Base-by-base conservation (phyloP, 192 early-diverging fungal species). In the Linnemannia zychae region DNA sequence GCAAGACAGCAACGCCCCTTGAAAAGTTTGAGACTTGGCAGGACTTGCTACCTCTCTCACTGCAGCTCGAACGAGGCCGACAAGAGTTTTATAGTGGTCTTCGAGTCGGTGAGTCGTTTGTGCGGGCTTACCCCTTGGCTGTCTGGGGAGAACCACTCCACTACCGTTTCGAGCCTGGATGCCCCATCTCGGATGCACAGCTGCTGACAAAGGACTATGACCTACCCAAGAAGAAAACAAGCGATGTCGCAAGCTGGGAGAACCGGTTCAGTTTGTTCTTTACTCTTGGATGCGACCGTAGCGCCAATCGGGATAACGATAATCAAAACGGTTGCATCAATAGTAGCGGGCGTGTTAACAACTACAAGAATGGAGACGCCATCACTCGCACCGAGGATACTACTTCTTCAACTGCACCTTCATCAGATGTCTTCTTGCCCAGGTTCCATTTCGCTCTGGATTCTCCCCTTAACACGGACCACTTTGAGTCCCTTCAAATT, bases 151-250 rank as follows among this genome's bases (percentile, higher is more conserved):
- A 79, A 16, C 83, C 83, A 0, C 38, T 85, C 16, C 33, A 44
- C 38, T 85, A 79, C 72, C 67, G 74, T 3, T 85, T 85, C 36
- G 83, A 85, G n/a, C 83, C 83, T 18, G 83, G 83, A 2, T 65
- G 57, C 22, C 83, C 83, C 2, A 52, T 84, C 24, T 72, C 72
- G 15, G 49, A 68, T 17, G 36, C 67, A 3, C 60, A 75, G 24
- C 28, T 85, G 20, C 12, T 72, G 31, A 80, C 71, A 38, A 46
- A 28, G 28, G 57, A 63, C 13, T 37, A 37, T 3, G 65, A 65
- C 34, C 44, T 63, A n/a, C 18, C 60, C 47, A 76, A 67, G 38
- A 75, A 75, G 24, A 85, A 74, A 50, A 79, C 83, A 4, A 53
- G 60, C 18, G 77, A 85, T 57, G 83, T 75, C 17, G 15, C 34